Conservation (phyloP, 2,329 filamentous ascomycete genomes). For the Aspergillus melleus region DNA sequence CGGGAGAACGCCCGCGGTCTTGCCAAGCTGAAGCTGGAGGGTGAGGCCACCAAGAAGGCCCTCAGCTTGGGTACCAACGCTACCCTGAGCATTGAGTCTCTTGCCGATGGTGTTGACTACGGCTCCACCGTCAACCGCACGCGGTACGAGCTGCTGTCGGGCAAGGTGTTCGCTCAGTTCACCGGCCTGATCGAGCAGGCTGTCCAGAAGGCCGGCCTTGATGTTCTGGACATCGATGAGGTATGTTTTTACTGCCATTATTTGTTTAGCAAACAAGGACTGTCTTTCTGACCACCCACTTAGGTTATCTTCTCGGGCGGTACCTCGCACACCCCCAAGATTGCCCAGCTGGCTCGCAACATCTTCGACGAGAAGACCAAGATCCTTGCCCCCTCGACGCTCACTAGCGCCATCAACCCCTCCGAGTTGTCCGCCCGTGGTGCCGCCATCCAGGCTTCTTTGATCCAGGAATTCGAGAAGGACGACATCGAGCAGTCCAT, state of each 20-base stretch:
- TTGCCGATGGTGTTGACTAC: constrained; percentile 88
- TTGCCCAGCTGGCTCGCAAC: constrained; percentile 74
- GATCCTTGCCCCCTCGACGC: constrained; percentile 81
- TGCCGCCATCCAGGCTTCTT: constrained; percentile 89
- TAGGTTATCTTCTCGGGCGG: constrained; percentile 86
- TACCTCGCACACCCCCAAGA: constrained; percentile 88
- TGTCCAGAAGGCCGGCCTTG: constrained; percentile 87
- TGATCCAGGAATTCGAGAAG: constrained; percentile 91
- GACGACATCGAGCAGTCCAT: constrained; percentile 95
- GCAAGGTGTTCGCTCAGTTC: constrained; percentile 86
- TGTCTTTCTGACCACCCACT: constrained; percentile 1
- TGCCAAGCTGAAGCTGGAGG: constrained; percentile 89
- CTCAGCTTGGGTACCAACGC: constrained; percentile 86
- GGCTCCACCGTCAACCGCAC: constrained; percentile 88
- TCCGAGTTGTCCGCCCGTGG: constrained; percentile 86
- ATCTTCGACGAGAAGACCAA: constrained; percentile 79
- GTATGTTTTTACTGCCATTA: constrained; percentile 26
- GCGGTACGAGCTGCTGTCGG: constrained; percentile 84
- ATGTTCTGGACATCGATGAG: constrained; percentile 90
- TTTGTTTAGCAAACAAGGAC: background rate
- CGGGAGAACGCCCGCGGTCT: constrained; percentile 76
- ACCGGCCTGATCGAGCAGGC: constrained; percentile 79
- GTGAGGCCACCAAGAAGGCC: constrained; percentile 88
- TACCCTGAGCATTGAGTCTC: constrained; percentile 87
- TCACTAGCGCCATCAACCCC: constrained; percentile 79